These are phyloP conservation scores for Trichosporon coremiiforme DNA, from an alignment of 1,284 basidiomycete species.

Conservation along the genomic window DNA sequence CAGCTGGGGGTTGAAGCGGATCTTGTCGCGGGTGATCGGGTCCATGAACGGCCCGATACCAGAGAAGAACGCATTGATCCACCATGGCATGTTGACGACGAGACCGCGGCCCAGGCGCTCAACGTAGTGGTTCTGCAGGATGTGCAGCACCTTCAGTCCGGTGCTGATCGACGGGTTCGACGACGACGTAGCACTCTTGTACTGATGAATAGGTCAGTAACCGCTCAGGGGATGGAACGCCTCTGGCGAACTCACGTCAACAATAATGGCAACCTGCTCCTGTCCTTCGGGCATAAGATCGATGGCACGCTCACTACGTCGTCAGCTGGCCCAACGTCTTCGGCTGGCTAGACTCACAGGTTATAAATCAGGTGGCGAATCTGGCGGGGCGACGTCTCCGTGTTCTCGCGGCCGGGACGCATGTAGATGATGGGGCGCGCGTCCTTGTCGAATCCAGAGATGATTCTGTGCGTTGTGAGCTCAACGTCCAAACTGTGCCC, in stretches of 20 bases:
- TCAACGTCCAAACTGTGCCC: background rate
- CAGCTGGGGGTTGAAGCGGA: constrained; percentile 84
- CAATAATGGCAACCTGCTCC: constrained; percentile 77
- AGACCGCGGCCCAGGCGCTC: constrained; percentile 80
- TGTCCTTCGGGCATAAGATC: constrained; percentile 81
- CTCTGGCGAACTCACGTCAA: constrained; percentile 64
- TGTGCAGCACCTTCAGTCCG: constrained; percentile 74
- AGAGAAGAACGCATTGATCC: constrained; percentile 83
- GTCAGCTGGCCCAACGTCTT: background rate
- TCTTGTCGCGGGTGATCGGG: constrained; percentile 87
- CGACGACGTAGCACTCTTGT: constrained; percentile 74
- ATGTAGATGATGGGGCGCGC: constrained; percentile 80
- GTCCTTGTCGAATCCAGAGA: constrained; percentile 79
- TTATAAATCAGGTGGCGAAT: constrained; percentile 79
- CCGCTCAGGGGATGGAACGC: constrained; percentile 76
- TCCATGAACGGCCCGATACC: constrained; percentile 85
- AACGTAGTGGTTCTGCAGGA: constrained; percentile 88
- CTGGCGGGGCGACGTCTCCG: constrained; percentile 71
- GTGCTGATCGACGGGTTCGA: constrained; percentile 78
- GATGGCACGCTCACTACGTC: constrained; percentile 73
- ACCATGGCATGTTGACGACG: constrained; percentile 75
- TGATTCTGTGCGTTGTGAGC: constrained; percentile 60
- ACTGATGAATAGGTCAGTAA: constrained; percentile 69
- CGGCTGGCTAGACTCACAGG: constrained; percentile 60
- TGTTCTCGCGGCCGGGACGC: constrained; percentile 80